Evolutionary conservation across 1,284 basidiomycete species (phyloP), one percentile per base, ranked within the genome.

Genomic region (Thecaphora thlaspeos): DNA sequence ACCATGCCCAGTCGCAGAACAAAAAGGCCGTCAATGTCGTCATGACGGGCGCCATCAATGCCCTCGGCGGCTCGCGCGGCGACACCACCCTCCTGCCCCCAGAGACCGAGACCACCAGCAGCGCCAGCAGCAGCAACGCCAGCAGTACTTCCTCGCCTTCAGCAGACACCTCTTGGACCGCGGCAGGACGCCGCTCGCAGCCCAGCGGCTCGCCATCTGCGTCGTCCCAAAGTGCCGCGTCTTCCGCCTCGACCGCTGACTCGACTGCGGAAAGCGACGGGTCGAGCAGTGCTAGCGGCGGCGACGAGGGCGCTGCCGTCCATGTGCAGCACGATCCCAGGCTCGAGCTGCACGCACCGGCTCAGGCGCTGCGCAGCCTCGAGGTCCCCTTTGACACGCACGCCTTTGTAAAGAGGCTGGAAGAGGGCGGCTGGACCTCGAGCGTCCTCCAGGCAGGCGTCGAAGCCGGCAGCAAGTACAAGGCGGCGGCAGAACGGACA

Each of bases 311-410:
- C 26, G n/a, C 18, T 26, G 22, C 43, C 7, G 43, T 22, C 17
- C 8, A 63, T n/a, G 41, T 59, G 30, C 45, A 49, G 21, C 41
- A 52, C 11, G 61, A 64, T 30, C 45, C 44, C 4, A 43, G 61
- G 10, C 21, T 56, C 18, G 47, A 55, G 14, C 50, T 58, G 2
- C 57, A 44, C 2, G 57, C 47, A 21, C 48, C 62, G 2, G 52
- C 62, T 1, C 57, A 55, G 24, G 56, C 62, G 7, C 41, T 61
- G 9, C 62, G 60, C 30, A 61, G 54, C 24, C 45, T 65, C 0
- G 50, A 72, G 36, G 59, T 70, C n/a, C 73, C 73, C 4, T 75
- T 75, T 45, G 64, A 75, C 46, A 72, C 73, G 19, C 69, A 73
- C 39, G 55, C 51, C 22, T 73, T 75, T 43, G 71, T 75, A 37